These are phyloP conservation scores for Boletus sensibilis DNA, from an alignment of 768 basidiomycete species.

Conservation along the genomic window DNA sequence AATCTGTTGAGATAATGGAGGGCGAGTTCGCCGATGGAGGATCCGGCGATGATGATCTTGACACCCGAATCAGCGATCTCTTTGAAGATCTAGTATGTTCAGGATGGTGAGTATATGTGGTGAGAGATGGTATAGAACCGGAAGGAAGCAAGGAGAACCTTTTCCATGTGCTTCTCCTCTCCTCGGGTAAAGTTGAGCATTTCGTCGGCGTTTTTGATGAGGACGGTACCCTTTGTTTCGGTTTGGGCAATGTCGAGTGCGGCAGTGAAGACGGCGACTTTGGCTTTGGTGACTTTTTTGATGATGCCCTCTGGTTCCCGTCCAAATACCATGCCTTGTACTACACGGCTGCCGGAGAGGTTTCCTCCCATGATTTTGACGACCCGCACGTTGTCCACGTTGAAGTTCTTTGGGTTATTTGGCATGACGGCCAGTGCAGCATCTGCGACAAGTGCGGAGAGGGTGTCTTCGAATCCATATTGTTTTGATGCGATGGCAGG, in stretches of 20 bases:
- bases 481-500: conserved; percentile 97
- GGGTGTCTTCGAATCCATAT: conserved; percentile 86
- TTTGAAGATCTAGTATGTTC: conserved; percentile 77
- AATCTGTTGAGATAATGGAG: conserved; percentile 94
- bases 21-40: conserved; percentile 91
- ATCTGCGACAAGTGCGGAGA: conserved; percentile 85
- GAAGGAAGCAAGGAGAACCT: conserved; percentile 38
- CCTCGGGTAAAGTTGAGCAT: conserved; percentile 96
- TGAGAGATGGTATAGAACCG: not conserved
- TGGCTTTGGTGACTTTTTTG: conserved; percentile 81
- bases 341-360: conserved; percentile 79
- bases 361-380: conserved; percentile 98
- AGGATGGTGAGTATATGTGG: not conserved
- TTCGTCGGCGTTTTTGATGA: conserved; percentile 93
- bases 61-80: conserved; percentile 97
- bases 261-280: conserved; percentile 94
- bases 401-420: conserved; percentile 84
- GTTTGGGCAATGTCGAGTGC: conserved; percentile 93
- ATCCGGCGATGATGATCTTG: conserved; percentile 90
- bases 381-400: conserved; percentile 96
- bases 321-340: conserved; percentile 98
- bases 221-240: conserved; percentile 97
- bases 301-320: conserved; percentile 90
- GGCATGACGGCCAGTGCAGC: conserved; percentile 94
- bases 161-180: conserved; percentile 96